Evolutionary conservation across 139 green algal genomes (phyloP).

Genomic region (Chlamydomonas sp.): DNA sequence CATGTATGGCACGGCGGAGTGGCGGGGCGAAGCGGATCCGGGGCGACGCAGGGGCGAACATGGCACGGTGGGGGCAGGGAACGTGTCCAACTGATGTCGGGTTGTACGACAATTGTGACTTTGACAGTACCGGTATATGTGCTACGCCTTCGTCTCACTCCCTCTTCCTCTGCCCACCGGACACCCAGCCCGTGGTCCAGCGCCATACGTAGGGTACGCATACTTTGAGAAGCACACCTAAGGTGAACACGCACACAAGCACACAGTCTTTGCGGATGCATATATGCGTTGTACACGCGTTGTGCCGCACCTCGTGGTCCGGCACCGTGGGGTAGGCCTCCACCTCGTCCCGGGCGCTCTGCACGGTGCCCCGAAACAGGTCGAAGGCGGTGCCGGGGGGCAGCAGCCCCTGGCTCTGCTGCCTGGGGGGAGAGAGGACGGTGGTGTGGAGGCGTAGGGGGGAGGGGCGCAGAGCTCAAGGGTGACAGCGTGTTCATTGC

Average conservation of each 20-base stretch:
- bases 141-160: too few relatives aligned
- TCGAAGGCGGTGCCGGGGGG: conserved; percentile 91
- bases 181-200: too few relatives aligned
- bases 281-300: neutral
- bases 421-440: conserved; percentile 62
- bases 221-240: too few relatives aligned
- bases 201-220: too few relatives aligned
- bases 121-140: too few relatives aligned
- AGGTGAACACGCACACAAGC: too few relatives aligned
- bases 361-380: conserved; percentile 87
- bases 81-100: neutral
- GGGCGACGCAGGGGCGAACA: too few relatives aligned
- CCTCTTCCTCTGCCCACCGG: neutral
- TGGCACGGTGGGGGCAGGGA: too few relatives aligned
- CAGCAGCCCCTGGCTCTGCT: conserved; percentile 92
- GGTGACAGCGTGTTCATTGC: too few relatives aligned
- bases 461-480: neutral
- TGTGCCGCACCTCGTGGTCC: conserved; percentile 57
- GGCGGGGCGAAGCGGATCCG: too few relatives aligned
- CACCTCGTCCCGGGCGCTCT: conserved; percentile 85
- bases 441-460: neutral
- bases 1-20: neutral
- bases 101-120: too few relatives aligned
- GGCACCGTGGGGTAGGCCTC: conserved; percentile 79
- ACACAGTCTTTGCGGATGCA: neutral